phyloP scores from a whole-genome alignment of 495 filamentous ascomycete species.

The Penicillium daleae region DNA sequence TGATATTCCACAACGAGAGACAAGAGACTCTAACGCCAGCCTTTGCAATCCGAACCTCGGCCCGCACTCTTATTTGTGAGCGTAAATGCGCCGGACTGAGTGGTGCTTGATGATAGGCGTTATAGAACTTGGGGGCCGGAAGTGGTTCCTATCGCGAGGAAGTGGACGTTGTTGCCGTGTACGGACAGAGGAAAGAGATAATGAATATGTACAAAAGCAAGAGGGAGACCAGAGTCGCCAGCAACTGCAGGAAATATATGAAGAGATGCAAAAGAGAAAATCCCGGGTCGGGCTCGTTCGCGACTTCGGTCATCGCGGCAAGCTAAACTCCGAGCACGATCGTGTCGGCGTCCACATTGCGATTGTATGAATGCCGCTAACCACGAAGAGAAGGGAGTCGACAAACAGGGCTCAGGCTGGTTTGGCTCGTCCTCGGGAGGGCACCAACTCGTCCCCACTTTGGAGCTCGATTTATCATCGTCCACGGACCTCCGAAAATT shows the following conservation, averaged over 20 bases:
- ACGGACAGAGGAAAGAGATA: not conserved
- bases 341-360: not conserved
- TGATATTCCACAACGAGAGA: not conserved
- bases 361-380: not conserved
- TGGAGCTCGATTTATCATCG: not conserved
- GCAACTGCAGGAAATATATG: not conserved
- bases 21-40: not conserved
- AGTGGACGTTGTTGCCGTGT: not conserved
- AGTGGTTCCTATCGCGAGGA: not conserved
- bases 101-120: not conserved
- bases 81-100: not conserved
- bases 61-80: not conserved
- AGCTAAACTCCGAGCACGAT: conserved; percentile 15
- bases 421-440: not conserved
- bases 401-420: not conserved
- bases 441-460: not conserved
- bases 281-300: not conserved
- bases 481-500: not conserved
- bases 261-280: not conserved
- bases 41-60: not conserved
- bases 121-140: not conserved
- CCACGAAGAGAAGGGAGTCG: not conserved
- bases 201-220: not conserved
- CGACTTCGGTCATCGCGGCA: conserved; percentile 17
- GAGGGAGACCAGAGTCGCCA: not conserved